Conservation (phyloP, 108 stramenopile species). For the Skeletonema costatum region DNA sequence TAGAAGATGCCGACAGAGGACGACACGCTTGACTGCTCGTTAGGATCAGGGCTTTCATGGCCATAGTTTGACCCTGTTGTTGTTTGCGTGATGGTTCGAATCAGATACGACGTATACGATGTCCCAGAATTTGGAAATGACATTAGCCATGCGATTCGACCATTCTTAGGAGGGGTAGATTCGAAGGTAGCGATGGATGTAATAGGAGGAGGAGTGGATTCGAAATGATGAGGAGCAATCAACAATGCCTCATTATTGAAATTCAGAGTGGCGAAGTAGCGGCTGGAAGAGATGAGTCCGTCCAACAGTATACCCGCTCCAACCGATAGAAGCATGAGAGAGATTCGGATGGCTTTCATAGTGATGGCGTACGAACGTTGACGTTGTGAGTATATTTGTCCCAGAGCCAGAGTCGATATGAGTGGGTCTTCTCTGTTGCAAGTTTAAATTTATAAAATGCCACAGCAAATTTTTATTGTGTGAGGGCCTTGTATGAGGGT, state of each 20-base stretch:
- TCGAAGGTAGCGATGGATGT: not conserved
- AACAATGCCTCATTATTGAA: not conserved
- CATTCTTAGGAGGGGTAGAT: not conserved
- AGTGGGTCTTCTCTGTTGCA: too few species aligned
- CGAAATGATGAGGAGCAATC: not conserved
- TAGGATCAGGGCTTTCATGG: not conserved
- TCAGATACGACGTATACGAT: constrained; percentile 8
- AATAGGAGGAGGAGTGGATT: not conserved
- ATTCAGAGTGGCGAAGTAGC: not conserved
- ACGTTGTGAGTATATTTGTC: too few species aligned
- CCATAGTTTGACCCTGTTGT: constrained; percentile 22
- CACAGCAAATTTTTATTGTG: too few species aligned
- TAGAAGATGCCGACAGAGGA: not conserved
- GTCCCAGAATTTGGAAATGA: constrained; percentile 32
- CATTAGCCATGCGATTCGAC: constrained; percentile 16
- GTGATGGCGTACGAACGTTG: too few species aligned
- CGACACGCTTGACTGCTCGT: not conserved
- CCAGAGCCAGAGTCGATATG: too few species aligned
- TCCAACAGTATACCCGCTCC: not conserved
- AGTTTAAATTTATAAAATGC: too few species aligned
- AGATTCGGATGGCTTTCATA: not conserved
- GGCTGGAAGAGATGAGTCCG: not conserved
- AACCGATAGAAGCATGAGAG: not conserved
- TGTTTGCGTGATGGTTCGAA: not conserved
- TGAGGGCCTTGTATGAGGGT: too few species aligned